Conservation (phyloP, 139 green algal genomes). For the Nannochloris sp. region DNA sequence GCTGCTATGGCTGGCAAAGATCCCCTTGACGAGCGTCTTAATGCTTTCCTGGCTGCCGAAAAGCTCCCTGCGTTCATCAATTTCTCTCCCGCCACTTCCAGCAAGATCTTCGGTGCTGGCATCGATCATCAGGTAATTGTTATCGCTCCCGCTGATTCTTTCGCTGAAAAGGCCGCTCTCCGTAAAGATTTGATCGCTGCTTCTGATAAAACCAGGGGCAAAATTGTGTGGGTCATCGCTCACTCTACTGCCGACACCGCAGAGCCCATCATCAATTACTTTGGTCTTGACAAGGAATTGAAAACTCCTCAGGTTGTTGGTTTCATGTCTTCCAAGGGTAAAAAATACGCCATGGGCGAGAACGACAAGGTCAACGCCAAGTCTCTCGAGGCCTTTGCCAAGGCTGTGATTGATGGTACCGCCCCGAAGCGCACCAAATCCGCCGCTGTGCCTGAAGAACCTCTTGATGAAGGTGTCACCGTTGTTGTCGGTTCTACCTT, state of each 20-base stretch:
- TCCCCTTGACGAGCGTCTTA: conserved; percentile 24
- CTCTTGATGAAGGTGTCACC: conserved; percentile 23
- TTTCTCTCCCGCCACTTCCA: conserved; percentile 58
- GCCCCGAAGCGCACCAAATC: conserved; percentile 23
- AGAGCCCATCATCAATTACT: conserved; percentile 72
- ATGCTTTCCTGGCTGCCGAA: conserved; percentile 50
- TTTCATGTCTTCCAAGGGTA: conserved; percentile 59
- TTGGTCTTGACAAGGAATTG: conserved; percentile 51
- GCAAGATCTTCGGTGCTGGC: conserved; percentile 73
- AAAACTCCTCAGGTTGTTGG: conserved; percentile 45
- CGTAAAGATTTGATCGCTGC: conserved; percentile 3
- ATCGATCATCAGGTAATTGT: conserved; percentile 60
- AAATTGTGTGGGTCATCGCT: conserved; percentile 33
- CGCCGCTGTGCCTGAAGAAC: conserved; percentile 14
- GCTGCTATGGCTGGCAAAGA: conserved; percentile 15
- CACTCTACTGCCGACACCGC: conserved; percentile 12
- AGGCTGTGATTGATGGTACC: conserved; percentile 33
- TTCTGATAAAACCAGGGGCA: conserved; percentile 13
- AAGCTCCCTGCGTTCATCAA: conserved; percentile 64
- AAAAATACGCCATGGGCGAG: conserved; percentile 53
- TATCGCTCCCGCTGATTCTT: conserved; percentile 17
- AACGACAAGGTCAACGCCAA: conserved; percentile 35
- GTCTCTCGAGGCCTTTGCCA: conserved; percentile 41
- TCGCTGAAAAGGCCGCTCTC: conserved; percentile 7
- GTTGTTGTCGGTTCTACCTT: conserved; percentile 28